Evolutionary conservation across 2,329 filamentous ascomycete genomes (phyloP).

Genomic region (Fusarium sterilihyphosum): DNA sequence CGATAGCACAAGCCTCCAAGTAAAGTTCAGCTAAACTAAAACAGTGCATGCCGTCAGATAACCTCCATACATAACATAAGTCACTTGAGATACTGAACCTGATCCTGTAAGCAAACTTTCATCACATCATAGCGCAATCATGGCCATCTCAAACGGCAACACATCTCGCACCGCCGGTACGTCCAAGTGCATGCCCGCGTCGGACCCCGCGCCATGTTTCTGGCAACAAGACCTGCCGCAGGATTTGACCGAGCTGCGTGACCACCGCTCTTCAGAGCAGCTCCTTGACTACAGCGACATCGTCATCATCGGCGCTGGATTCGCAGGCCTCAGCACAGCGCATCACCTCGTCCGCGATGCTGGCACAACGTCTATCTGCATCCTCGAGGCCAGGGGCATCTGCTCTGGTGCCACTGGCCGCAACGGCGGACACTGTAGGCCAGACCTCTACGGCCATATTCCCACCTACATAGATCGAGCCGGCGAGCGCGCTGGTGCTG

Average conservation of each 20-base stretch:
- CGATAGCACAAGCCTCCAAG: not conserved
- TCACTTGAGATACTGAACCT: not conserved
- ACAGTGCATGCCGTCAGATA: not conserved
- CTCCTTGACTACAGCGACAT: not conserved
- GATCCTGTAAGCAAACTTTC: not conserved
- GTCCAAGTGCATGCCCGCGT: not conserved
- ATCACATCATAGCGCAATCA: not conserved
- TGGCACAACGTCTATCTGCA: not conserved
- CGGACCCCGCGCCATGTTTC: not conserved
- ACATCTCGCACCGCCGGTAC: not conserved
- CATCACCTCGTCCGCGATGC: not conserved
- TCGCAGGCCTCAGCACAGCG: not conserved
- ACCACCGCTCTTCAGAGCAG: not conserved
- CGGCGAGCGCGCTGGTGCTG: not conserved
- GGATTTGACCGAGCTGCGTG: not conserved
- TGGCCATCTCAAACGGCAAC: not conserved
- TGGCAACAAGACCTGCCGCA: not conserved
- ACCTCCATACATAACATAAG: not conserved
- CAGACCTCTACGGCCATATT: not conserved
- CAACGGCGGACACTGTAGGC: not conserved
- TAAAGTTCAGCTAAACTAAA: not conserved
- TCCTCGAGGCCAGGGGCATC: not conserved
- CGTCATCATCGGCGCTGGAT: not conserved
- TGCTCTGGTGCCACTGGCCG: slow-evolving; percentile 4
- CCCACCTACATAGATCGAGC: slow-evolving; percentile 2